Base-by-base conservation (phyloP, 1,284 basidiomycete species). In the Inonotus obliquus region DNA sequence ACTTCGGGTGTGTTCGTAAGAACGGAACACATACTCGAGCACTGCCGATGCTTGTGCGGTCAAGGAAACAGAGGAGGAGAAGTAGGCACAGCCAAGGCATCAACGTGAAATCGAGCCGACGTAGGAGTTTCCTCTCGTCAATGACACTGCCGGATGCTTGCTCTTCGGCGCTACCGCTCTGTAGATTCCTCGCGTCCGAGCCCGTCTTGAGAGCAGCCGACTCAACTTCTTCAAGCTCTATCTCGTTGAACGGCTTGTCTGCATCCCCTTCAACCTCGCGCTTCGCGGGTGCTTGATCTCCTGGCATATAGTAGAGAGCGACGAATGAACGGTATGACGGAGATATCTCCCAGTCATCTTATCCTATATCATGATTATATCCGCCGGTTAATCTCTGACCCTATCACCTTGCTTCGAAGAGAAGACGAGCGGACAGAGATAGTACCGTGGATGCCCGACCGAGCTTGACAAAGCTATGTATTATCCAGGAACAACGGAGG, bases 11-110 rank as follows among this genome's bases (percentile, higher is more conserved):
- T 14, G 35, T 3, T 48, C 51, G 37, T 21, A 54, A 19, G 47
- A 39, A 27, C 52, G 25, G 54, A 58, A 4, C 13, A 47, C 70
- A 9, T 9, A 89, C 84, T 74, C 84, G 85, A 11, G 89, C 89
- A 73, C 92, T 92, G 70, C 90, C 91, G 66, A 93, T 89, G 67
- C 87, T 90, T 48, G 89, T 87, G 59, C 91, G 82, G 73, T 93
- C 91, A 55, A 87, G 72, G 73, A 88, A 88, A 65, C 85, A 86
- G 48, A 92, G 75, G 39, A 92, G 77, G 72, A 91, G 92, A 65
- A 92, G 73, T 62, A 92, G 79, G 19, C 85, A 82, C 55, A 87
- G 69, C 86, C 85, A 89, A 11, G 87, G 86, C 44, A 88, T 78
- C 63, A 88, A 77, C 19, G 79, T 77, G 59, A 77, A 69, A 71